Evolutionary conservation across 1,284 basidiomycete species (phyloP).

Genomic region (Waitea zeae): DNA sequence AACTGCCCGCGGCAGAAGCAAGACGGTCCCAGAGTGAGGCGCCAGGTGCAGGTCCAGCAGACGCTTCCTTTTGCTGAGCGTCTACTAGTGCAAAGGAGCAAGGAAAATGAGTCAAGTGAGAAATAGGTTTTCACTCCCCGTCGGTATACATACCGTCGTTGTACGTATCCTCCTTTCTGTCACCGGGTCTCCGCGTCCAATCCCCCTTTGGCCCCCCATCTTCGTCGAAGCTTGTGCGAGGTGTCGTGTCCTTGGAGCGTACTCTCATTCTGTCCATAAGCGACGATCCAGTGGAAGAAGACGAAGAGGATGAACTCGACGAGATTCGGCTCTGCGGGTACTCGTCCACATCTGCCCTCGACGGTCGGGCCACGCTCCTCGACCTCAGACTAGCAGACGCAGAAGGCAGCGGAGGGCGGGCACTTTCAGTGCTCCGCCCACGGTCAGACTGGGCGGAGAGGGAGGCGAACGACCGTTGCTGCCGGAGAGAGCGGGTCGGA

Average conservation of each 20-base stretch:
- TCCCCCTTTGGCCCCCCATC: conserved; percentile 4
- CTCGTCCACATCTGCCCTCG: background rate
- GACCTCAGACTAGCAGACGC: background rate
- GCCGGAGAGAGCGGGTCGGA: conserved; percentile 9
- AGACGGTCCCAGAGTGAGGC: conserved; percentile 37
- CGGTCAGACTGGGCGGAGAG: conserved; percentile 8
- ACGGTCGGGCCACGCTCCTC: background rate
- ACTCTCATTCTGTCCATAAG: conserved; percentile 13
- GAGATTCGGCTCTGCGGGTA: conserved; percentile 3
- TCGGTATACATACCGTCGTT: background rate
- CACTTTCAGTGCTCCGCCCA: conserved; percentile 4
- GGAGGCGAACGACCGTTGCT: conserved; percentile 12
- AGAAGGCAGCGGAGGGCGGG: conserved; percentile 6
- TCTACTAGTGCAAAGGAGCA: background rate
- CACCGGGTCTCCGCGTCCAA: background rate
- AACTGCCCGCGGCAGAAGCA: conserved; percentile 29
- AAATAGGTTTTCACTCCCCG: background rate
- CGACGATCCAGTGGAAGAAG: conserved; percentile 14
- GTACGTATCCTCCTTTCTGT: background rate
- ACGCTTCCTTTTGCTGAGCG: conserved; percentile 8
- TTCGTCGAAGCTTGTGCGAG: conserved; percentile 27
- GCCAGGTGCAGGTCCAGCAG: conserved; percentile 25
- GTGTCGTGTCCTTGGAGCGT: conserved; percentile 18
- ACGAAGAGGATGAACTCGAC: conserved; percentile 11
- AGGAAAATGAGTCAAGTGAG: background rate